A percentile compares a stretch with the other conserved stretches of the same genome.
Evolutionary conservation across 257 asterid species (phyloP).

Genomic region (Nemophila menziesii): DNA sequence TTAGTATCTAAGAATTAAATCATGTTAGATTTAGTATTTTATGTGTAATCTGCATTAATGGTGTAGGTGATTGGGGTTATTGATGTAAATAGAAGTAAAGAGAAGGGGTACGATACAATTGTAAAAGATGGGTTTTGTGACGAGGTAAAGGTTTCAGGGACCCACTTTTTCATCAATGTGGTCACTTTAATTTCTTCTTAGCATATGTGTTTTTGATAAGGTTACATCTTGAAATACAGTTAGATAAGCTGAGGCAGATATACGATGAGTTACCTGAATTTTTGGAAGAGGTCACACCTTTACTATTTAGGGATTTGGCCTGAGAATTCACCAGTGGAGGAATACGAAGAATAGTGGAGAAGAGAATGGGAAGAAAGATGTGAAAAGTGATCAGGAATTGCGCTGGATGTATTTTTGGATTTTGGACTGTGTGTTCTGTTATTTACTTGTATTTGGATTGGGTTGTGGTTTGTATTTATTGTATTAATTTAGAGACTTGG

Average conservation of each 20-base stretch:
- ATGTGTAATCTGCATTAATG: slow-evolving; percentile 4
- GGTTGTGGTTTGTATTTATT: no score
- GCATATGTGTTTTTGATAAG: slow-evolving; percentile 6
- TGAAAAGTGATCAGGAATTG: no score
- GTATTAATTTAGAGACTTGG: no score
- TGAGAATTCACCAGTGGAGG: no score
- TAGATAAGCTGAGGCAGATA: slow-evolving; percentile 96
- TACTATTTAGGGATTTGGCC: slow-evolving; percentile 15
- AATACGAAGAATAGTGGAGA: no score
- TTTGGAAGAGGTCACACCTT: slow-evolving; percentile 71
- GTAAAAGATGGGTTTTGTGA: slow-evolving; percentile 88
- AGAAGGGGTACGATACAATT: slow-evolving; percentile 79
- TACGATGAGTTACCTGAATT: slow-evolving; percentile 93
- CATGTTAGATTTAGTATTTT: not conserved
- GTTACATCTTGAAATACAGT: slow-evolving; percentile 37
- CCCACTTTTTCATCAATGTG: slow-evolving; percentile 6
- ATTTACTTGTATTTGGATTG: no score
- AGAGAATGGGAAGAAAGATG: no score
- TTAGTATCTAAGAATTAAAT: no score
- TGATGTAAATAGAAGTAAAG: slow-evolving; percentile 78
- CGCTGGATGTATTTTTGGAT: no score
- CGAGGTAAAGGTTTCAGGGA: slow-evolving; percentile 39
- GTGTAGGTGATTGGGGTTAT: slow-evolving; percentile 75
- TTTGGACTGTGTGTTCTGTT: no score
- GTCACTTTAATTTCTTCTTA: slow-evolving; percentile 16